Base-by-base conservation (phyloP, 441 rosid genomes). In the Pelargonium cotyledonis region DNA sequence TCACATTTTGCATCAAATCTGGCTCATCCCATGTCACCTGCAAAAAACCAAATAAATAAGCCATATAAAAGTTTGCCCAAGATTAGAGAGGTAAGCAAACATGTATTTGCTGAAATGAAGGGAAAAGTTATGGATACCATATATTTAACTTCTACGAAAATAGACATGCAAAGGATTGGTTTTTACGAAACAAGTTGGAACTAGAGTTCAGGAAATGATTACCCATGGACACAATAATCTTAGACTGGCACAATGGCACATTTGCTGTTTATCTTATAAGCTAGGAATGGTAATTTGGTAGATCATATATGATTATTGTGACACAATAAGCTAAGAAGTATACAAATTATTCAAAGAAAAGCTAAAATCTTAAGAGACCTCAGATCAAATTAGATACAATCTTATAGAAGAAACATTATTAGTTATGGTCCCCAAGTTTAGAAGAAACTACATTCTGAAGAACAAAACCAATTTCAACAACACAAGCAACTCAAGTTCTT, bases 21-120 rank as follows among this genome's bases (percentile, higher is more conserved):
- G 97, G 99, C 74, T 95, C 99, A 70, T 95, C 99, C 99, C 99
- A 95, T 14, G 86, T 85, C 51, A 95, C 99, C 99, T 95, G 75
- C 41, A 63, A 58, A 15, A 19, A 19, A 16, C 8, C 10, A 1
- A 19, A 58, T 16, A 26, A 55, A 11, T 11, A 67, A 6, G 49
- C 49, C 12, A 6, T 6, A 11, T n/a, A n/a, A n/a, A n/a, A 7
- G 12, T 44, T 44, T 7, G 8, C 49, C 12, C 8, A 44, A 44
- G 10, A 6, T 6, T 44, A 2, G 49, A 44, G 8, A 7, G 8
- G 12, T 44, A 44, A 44, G 12, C 49, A 7, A 44, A 44, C 49
- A 44, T 2, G 8, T 44, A 6, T 0, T 44, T n/a, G 12, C 12
- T 11, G 49, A 44, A 11, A 23, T 23, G 26, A 23, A 23, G 26